phyloP scores from a whole-genome alignment of 192 early-diverging fungal genomes.

The Podila epigama region DNA sequence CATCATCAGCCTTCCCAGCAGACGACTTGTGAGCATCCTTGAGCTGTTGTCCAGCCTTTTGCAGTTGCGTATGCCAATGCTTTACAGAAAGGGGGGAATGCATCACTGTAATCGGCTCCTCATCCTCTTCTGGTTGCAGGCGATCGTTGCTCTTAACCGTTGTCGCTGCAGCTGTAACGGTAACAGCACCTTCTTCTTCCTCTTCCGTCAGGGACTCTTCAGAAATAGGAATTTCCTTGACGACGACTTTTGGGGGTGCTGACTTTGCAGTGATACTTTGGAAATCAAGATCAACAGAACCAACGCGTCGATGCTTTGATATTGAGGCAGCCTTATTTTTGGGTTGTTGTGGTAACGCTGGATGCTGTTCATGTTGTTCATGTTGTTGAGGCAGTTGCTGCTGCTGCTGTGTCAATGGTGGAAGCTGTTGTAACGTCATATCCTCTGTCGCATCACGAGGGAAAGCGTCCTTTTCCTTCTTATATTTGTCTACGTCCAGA shows the following conservation, averaged over 20 bases:
- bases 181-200: neutral
- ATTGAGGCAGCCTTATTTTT: neutral
- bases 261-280: neutral
- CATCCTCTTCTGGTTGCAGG: neutral
- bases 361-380: constrained; percentile 10
- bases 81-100: constrained; percentile 33
- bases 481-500: constrained; percentile 5
- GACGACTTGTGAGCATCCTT: constrained; percentile 5
- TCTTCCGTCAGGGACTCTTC: neutral
- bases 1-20: constrained; percentile 41
- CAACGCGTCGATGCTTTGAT: neutral
- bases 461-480: neutral
- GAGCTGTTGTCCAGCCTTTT: constrained; percentile 32
- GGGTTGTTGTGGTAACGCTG: neutral
- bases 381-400: constrained; percentile 10
- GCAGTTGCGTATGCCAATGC: constrained; percentile 27
- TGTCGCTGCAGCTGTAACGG: neutral
- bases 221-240: neutral
- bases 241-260: neutral
- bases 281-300: neutral
- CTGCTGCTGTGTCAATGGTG: neutral
- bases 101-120: constrained; percentile 31
- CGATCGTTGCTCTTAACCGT: neutral
- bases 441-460: constrained; percentile 52
- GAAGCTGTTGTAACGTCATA: constrained; percentile 47